Evolutionary conservation across 352 stramenopile genomes (phyloP), one percentile per base, ranked within the genome.

Genomic region (Phytophthora megakarya): DNA sequence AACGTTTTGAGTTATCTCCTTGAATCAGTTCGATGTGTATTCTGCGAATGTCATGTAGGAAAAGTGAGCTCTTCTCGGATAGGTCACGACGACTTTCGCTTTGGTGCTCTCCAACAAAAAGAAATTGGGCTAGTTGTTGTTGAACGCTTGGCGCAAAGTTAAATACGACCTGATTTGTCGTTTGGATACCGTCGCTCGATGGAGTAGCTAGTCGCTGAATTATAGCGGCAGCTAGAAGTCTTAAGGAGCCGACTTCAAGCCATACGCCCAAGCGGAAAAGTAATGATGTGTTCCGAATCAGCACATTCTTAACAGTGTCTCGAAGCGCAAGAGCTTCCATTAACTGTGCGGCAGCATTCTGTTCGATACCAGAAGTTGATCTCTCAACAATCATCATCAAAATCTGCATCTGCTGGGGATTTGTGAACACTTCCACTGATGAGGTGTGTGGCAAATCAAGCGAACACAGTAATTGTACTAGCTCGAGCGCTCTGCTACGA

Each of bases 391-490:
- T 70, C 33, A 47, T 61, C 48, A 80, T 61, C 6, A 80, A 58
- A 21, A 61, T 68, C 3, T 18, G 6, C 37, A 80, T 65, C 18
- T 63, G 63, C 13, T 19, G n/a, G 18, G 53, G 32, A 22, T 54
- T 67, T 3, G 43, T 40, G 21, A 80, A 76, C 5, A 77, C 49
- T 21, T 65, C 37, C 4, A 60, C 47, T 1, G 72, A 68, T 22
- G 47, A 70, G 8, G n/a, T 49, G 9, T 55, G 55, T 7, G 46
- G 48, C 19, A 66, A 38, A 21, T 80, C 59, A 5, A 75, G 61
- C 15, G 60, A 80, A 49, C 65, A 75, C n/a, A 77, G 23, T 10
- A 75, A 25, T 19, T 67, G 65, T 13, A 80, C 48, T 1, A 80
- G 43, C 10, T 45, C 56, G 6, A 80, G 55, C 1, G 59, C 23